Evolutionary conservation across 202 grass and related monocot genomes (phyloP).

Genomic region (Elaeis oleifera): DNA sequence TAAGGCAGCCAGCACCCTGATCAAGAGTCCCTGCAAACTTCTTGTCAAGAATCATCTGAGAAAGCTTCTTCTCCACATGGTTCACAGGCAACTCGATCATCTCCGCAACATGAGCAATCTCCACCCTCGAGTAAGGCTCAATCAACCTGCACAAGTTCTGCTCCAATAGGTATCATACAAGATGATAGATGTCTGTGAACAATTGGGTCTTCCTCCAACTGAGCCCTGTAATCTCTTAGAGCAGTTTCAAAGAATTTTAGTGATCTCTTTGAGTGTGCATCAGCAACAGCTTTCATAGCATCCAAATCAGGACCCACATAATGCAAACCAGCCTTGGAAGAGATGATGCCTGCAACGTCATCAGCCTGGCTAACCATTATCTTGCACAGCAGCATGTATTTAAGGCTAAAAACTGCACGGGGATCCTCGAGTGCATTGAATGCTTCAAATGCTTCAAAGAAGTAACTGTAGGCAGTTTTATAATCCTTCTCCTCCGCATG

Average conservation of each 20-base stretch:
- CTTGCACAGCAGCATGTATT: conserved; percentile 98
- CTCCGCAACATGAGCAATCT: conserved; percentile 65
- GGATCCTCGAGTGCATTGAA: conserved; percentile 77
- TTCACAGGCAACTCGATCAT: conserved; percentile 73
- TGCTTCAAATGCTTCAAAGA: conserved; percentile 94
- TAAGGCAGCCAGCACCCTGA: conserved; percentile 81
- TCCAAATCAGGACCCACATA: conserved; percentile 86
- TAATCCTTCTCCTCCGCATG: conserved; percentile 93
- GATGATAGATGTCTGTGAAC: conserved; percentile 90
- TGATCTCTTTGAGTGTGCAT: conserved; percentile 79
- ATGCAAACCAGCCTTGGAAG: conserved; percentile 82
- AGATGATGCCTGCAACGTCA: conserved; percentile 82
- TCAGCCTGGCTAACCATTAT: conserved; percentile 96
- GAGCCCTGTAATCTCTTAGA: conserved; percentile 52
- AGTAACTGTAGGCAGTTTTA: conserved; percentile 93
- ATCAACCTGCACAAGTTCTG: conserved; percentile 96
- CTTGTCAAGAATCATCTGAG: conserved; percentile 95
- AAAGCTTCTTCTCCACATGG: conserved; percentile 90
- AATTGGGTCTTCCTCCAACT: conserved; percentile 89
- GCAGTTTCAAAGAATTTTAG: conserved; percentile 83
- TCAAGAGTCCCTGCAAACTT: conserved; percentile 87
- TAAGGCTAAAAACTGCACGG: conserved; percentile 69
- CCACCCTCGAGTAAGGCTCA: conserved; percentile 76
- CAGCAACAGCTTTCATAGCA: conserved; percentile 90
- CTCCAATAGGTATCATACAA: conserved; percentile 84